A percentile compares a stretch with the other conserved stretches of the same genome.
Conservation (phyloP, 164 flowering plant species). For the Taxillus chinensis region DNA sequence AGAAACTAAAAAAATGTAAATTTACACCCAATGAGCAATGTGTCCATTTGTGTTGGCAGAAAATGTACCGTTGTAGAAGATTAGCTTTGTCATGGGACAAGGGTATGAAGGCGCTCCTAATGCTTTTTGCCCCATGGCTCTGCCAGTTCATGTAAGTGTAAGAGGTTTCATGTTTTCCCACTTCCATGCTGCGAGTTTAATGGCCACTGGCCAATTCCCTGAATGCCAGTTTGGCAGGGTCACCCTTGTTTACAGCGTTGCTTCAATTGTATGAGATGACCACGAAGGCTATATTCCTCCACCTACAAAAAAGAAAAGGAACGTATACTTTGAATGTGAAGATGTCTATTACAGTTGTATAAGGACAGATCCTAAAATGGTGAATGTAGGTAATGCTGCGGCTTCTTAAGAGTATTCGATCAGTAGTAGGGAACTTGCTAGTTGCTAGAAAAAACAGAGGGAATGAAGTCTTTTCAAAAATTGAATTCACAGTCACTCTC, state of each 20-base stretch:
- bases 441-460: too few relatives aligned
- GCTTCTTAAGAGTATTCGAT: too few relatives aligned
- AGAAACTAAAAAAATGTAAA: neutral
- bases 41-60: neutral
- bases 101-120: neutral
- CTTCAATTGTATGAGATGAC: slow-evolving; percentile 60
- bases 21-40: neutral
- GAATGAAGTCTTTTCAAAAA: too few relatives aligned
- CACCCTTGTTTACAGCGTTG: slow-evolving; percentile 16
- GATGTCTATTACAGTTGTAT: too few relatives aligned
- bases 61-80: neutral
- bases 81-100: neutral
- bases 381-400: too few relatives aligned
- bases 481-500: neutral
- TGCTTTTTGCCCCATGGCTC: too few relatives aligned
- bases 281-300: slow-evolving; percentile 59
- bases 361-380: too few relatives aligned
- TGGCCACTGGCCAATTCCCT: slow-evolving; percentile 7
- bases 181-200: too few relatives aligned
- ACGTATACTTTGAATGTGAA: too few relatives aligned
- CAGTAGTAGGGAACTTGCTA: too few relatives aligned
- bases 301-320: slow-evolving; percentile 33
- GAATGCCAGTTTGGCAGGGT: slow-evolving; percentile 13
- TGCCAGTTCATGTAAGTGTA: too few relatives aligned
- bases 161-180: too few relatives aligned